Evolutionary conservation across 2,329 filamentous ascomycete genomes (phyloP).

Genomic region (Chaetomium sp.): DNA sequence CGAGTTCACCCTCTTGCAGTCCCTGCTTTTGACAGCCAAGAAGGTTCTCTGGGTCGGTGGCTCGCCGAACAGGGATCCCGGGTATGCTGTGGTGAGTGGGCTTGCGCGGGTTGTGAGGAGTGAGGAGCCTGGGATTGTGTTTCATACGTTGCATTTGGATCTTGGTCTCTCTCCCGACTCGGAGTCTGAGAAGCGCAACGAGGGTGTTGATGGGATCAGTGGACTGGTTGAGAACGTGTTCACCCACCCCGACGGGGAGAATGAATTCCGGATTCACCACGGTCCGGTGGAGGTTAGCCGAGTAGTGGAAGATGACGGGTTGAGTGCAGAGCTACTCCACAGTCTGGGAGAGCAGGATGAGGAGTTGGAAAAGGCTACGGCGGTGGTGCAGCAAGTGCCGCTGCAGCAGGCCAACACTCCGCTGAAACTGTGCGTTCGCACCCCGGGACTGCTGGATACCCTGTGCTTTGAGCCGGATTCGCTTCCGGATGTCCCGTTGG

Average conservation of each 20-base stretch:
- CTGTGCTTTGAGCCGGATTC: not conserved
- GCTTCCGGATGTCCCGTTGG: not conserved
- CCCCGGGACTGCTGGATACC: not conserved
- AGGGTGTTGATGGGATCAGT: not conserved
- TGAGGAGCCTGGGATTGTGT: not conserved
- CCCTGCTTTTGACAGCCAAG: not conserved
- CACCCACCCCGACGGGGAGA: not conserved
- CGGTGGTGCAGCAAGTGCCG: not conserved
- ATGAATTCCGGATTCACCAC: not conserved
- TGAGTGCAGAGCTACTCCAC: not conserved
- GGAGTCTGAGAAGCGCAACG: not conserved
- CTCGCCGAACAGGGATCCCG: not conserved
- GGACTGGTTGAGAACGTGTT: not conserved
- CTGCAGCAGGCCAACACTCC: not conserved
- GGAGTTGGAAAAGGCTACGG: not conserved
- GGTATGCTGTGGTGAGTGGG: not conserved
- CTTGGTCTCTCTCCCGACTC: no score
- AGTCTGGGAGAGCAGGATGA: not conserved
- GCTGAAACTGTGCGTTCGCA: not conserved
- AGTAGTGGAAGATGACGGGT: not conserved
- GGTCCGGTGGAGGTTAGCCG: not conserved
- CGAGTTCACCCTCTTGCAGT: not conserved
- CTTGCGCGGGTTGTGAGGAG: not conserved
- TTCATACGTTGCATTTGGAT: not conserved
- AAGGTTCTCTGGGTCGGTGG: not conserved